Evolutionary conservation across 768 basidiomycete genomes (phyloP).

Genomic region (Coprinopsis marcescibilis): DNA sequence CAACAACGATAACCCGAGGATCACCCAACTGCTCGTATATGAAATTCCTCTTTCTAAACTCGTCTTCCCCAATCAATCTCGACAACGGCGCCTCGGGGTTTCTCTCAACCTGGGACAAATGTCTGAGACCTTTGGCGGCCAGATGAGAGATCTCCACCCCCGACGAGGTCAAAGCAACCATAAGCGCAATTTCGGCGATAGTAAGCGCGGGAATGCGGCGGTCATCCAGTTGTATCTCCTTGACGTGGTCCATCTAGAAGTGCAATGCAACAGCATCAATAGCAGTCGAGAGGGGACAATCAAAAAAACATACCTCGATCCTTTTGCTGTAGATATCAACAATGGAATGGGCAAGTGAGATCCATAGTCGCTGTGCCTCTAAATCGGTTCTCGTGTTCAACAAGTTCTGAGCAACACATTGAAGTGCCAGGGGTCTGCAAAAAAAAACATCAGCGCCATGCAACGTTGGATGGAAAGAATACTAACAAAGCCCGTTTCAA

Average conservation of each 20-base stretch:
- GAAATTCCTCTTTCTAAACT: slow-evolving; percentile 61
- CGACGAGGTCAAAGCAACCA: slow-evolving; percentile 65
- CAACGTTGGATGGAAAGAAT: neutral
- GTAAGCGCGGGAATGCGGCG: slow-evolving; percentile 59
- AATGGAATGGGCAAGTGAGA: slow-evolving; percentile 53
- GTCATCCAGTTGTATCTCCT: slow-evolving; percentile 43
- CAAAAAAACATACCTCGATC: slow-evolving; percentile 37
- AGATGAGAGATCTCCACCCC: slow-evolving; percentile 60
- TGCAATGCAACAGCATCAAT: neutral
- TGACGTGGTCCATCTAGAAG: slow-evolving; percentile 37
- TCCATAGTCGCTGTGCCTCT: slow-evolving; percentile 65
- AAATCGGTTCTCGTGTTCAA: slow-evolving; percentile 53
- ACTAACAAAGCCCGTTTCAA: slow-evolving; percentile 45
- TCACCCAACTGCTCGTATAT: slow-evolving; percentile 80
- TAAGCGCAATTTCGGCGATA: slow-evolving; percentile 66
- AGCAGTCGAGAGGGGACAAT: neutral
- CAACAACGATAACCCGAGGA: slow-evolving; percentile 61
- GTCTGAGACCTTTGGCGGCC: slow-evolving; percentile 64
- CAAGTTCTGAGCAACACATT: slow-evolving; percentile 52
- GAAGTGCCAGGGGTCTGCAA: slow-evolving; percentile 39
- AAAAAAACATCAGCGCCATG: slow-evolving; percentile 6
- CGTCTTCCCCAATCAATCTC: slow-evolving; percentile 48
- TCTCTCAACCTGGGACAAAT: slow-evolving; percentile 62
- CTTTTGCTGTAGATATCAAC: slow-evolving; percentile 50
- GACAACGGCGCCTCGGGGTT: slow-evolving; percentile 52